Evolutionary conservation across 306 rosid species (phyloP).

Genomic region (Inga leiocalycina): DNA sequence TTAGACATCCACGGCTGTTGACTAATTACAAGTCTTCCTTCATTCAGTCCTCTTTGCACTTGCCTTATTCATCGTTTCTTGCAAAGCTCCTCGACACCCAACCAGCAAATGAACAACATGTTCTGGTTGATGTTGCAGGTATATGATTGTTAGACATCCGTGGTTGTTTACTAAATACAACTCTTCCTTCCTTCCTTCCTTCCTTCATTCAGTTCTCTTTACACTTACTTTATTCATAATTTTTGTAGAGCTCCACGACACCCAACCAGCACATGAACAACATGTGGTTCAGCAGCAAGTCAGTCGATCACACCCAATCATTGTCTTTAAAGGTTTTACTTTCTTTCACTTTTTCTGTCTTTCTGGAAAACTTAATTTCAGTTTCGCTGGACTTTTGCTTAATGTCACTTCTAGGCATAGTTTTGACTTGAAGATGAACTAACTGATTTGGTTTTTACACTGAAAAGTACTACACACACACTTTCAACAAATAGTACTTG

Average conservation of each 20-base stretch:
- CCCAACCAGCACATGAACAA: constrained; percentile 50
- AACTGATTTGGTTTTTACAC: not conserved
- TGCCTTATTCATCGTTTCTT: constrained; percentile 1
- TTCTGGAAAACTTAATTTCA: constrained; percentile 11
- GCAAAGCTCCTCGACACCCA: constrained; percentile 53
- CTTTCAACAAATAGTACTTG: not conserved
- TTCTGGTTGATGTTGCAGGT: constrained; percentile 73
- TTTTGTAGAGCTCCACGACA: constrained; percentile 53
- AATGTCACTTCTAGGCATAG: not conserved
- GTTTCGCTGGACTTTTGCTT: not conserved
- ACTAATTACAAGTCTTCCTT: constrained; percentile 8
- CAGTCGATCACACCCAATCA: constrained; percentile 52
- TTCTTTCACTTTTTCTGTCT: not conserved
- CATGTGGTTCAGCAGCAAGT: constrained; percentile 41
- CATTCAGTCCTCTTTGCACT: constrained; percentile 3
- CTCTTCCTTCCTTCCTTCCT: constrained; percentile 14
- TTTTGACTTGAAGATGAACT: not conserved
- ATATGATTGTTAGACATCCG: not conserved
- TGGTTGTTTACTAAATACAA: constrained; percentile 1
- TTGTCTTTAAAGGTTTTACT: constrained; percentile 68
- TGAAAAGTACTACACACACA: not conserved
- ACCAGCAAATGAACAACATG: constrained; percentile 58
- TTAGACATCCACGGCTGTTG: not conserved
- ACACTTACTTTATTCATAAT: not conserved
- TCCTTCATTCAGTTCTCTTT: not conserved